Percentiles rank a stretch among this genome's conserved stretches.
phyloP scores from a whole-genome alignment of 768 basidiomycete genomes.

The Pilatotrama ljubarskyi region DNA sequence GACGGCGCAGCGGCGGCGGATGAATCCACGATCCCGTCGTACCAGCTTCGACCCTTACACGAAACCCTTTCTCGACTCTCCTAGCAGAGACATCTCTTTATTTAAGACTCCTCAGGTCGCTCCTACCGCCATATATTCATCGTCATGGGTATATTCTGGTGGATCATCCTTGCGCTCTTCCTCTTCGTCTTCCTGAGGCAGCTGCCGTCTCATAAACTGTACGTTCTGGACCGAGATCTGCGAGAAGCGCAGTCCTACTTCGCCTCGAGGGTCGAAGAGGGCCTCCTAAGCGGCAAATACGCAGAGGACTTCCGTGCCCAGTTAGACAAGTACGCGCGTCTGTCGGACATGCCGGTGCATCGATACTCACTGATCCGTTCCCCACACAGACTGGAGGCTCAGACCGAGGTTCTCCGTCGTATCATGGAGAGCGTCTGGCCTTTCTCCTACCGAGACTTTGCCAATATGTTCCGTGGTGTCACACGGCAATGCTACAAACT shows the following conservation, averaged over 20 bases:
- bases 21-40: no score
- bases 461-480: not conserved
- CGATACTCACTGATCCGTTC: not conserved
- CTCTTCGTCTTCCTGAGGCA: conserved; percentile 4
- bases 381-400: not conserved
- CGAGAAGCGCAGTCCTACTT: conserved; percentile 1
- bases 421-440: conserved; percentile 1
- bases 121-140: not conserved
- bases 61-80: no score
- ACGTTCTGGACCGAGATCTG: not conserved
- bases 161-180: not conserved
- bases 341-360: not conserved
- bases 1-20: no score
- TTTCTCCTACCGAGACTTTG: not conserved
- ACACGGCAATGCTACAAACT: conserved; percentile 2
- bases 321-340: not conserved
- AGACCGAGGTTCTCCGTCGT: not conserved
- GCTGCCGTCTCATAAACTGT: conserved; percentile 4
- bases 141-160: not conserved
- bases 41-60: no score
- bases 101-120: no score
- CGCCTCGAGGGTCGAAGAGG: not conserved
- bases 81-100: no score
- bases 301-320: not conserved
- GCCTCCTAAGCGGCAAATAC: not conserved